These are phyloP conservation scores for slime mould (Dictyostelium discoideum) DNA, from an alignment of 78 protist genomes.

Conservation along the genomic window dicty_2.7 NC_007089.4:609001-609500, in stretches of 20 bases:
- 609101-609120: not conserved
- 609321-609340: no score
- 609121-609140: not conserved
- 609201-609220: no score
- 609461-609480: not conserved
- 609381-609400: no score
- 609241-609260: no score
- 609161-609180: no score
- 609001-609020: constrained; percentile 61
- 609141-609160: not conserved
- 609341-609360: not conserved
- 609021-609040: constrained; percentile 28
- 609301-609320: no score
- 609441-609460: not conserved
- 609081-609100: not conserved
- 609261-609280: no score
- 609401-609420: no score
- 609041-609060: constrained; percentile 48
- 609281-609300: no score
- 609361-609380: not conserved
- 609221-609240: no score
- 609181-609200: no score
- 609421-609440: not conserved
- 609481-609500: no score
- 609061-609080: constrained; percentile 4